Conservation (phyloP, 139 green algal species). For the Picochlorum costavermella region DNA sequence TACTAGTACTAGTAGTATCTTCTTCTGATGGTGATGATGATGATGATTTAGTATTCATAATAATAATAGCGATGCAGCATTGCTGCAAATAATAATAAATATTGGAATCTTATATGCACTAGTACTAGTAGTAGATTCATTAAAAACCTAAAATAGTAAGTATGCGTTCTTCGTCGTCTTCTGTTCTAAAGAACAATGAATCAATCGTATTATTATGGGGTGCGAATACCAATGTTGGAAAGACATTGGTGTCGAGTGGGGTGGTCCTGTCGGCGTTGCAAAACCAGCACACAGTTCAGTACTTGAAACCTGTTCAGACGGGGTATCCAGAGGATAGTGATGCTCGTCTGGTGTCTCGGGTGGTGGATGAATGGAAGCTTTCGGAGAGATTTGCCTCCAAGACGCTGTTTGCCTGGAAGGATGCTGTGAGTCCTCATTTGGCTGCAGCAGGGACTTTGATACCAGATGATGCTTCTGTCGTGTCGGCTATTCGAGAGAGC, state of each 20-base stretch:
- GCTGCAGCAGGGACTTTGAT: conserved; percentile 25
- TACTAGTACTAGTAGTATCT: too few species aligned
- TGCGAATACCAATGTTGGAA: conserved; percentile 88
- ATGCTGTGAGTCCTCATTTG: conserved; percentile 73
- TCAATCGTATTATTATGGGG: conserved; percentile 70
- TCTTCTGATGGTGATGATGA: too few species aligned
- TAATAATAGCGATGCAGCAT: too few species aligned
- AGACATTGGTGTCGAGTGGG: conserved; percentile 82
- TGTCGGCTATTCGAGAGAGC: too few species aligned
- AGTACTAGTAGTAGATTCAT: too few species aligned
- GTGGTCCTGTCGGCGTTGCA: conserved; percentile 25
- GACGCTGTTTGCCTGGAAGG: conserved; percentile 57
- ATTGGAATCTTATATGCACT: too few species aligned
- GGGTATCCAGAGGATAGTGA: conserved; percentile 82
- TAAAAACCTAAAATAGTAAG: too few species aligned
- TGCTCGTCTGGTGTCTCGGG: conserved; percentile 49
- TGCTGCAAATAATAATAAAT: too few species aligned
- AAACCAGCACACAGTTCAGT: neutral
- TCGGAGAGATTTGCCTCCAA: neutral
- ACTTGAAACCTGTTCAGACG: conserved; percentile 95
- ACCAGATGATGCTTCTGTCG: too few species aligned
- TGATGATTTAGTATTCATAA: too few species aligned
- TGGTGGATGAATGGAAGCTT: neutral
- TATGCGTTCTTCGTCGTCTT: too few species aligned
- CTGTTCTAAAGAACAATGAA: neutral